Evolutionary conservation across 306 rosid species (phyloP).

Genomic region (Sindora glabra): DNA sequence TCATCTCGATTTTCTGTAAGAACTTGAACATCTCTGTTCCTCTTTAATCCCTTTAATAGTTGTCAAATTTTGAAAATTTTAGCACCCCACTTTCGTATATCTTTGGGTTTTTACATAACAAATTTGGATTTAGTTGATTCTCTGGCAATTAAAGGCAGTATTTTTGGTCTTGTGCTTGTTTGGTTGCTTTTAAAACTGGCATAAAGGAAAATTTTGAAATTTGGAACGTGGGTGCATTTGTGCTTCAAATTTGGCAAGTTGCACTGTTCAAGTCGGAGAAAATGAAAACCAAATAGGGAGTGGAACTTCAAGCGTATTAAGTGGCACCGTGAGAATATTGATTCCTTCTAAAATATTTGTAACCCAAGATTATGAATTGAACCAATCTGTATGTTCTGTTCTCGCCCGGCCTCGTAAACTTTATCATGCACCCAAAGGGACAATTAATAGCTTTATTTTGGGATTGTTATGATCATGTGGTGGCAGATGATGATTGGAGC

Average conservation of each 20-base stretch:
- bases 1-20: conserved; percentile 38
- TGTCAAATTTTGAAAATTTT: not conserved
- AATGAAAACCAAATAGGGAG: no score
- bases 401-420: no score
- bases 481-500: no score
- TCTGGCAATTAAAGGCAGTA: not conserved
- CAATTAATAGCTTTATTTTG: no score
- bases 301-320: not conserved
- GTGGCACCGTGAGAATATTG: no score
- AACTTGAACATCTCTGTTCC: conserved; percentile 16
- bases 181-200: not conserved
- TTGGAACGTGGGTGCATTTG: not conserved
- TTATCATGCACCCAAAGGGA: no score
- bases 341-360: no score
- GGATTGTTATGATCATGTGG: no score
- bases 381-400: no score
- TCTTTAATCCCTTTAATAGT: not conserved
- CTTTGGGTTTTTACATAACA: not conserved
- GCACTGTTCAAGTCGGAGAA: no score
- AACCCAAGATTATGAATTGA: no score
- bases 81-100: no score
- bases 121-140: not conserved
- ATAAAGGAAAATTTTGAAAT: not conserved
- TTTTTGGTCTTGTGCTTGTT: not conserved
- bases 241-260: not conserved